These are phyloP conservation scores for Dillenia suffruticosa DNA, from an alignment of 164 flowering plant genomes.

Conservation along the genomic window DNA sequence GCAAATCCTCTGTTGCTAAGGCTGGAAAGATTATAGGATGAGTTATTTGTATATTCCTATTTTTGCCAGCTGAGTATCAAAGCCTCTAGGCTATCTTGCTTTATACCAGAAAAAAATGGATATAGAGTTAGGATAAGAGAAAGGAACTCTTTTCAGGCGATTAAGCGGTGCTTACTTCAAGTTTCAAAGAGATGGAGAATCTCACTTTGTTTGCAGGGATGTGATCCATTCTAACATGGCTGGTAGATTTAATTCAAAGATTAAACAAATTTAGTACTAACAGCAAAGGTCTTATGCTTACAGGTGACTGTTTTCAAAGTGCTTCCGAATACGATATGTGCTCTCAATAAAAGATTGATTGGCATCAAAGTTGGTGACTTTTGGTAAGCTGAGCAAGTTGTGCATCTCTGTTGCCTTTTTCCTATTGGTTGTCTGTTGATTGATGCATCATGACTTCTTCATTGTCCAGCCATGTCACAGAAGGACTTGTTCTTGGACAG, in stretches of 20 bases:
- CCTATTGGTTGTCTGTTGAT: background rate
- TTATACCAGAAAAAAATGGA: too few species aligned
- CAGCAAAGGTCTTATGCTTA: background rate
- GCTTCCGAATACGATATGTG: slow-evolving; percentile 68
- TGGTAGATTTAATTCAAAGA: background rate
- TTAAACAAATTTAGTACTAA: background rate
- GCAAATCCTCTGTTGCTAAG: too few species aligned
- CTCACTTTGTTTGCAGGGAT: too few species aligned
- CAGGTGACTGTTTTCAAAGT: slow-evolving; percentile 92
- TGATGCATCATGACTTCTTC: slow-evolving; percentile 2
- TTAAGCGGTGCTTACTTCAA: too few species aligned
- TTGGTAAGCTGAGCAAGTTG: slow-evolving; percentile 43
- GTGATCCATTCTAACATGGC: too few species aligned
- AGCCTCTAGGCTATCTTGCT: too few species aligned
- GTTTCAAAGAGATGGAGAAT: too few species aligned
- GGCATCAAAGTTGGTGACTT: slow-evolving; percentile 96
- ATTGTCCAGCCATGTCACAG: slow-evolving; percentile 65
- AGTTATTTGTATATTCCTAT: too few species aligned
- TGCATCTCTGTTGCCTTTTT: slow-evolving; percentile 4
- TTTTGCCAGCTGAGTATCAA: too few species aligned
- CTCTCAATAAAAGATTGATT: slow-evolving; percentile 75
- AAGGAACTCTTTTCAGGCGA: too few species aligned
- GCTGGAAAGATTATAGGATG: too few species aligned
- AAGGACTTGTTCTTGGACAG: slow-evolving; percentile 89
- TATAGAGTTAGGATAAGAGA: too few species aligned